Evolutionary conservation across 2,329 filamentous ascomycete species (phyloP).

Genomic region (Ilyonectria destructans): DNA sequence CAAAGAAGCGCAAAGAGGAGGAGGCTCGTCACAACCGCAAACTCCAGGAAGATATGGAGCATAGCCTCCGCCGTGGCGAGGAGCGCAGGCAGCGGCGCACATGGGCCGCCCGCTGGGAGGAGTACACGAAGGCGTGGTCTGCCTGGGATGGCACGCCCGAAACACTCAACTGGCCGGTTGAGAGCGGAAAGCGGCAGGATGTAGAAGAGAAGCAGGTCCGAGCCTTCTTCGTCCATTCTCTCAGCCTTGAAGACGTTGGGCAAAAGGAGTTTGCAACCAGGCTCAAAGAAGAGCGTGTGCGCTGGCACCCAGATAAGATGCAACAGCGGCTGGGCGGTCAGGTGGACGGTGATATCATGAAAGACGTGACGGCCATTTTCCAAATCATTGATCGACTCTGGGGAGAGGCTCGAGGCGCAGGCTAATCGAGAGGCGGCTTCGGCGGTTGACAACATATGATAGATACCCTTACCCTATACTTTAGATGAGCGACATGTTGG

Average conservation of each 20-base stretch:
- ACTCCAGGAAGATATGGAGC: conserved; percentile 78
- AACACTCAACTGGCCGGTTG: conserved; percentile 81
- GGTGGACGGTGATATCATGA: conserved; percentile 81
- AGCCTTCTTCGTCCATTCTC: conserved; percentile 75
- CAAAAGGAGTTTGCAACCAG: conserved; percentile 63
- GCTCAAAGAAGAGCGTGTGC: conserved; percentile 88
- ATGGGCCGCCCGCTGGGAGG: conserved; percentile 75
- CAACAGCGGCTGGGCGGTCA: conserved; percentile 87
- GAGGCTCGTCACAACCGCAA: conserved; percentile 65
- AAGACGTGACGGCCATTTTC: conserved; percentile 89
- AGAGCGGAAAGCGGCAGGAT: conserved; percentile 69
- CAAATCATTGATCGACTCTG: conserved; percentile 90
- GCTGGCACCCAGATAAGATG: conserved; percentile 99
- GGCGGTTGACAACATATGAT: conserved; percentile 25
- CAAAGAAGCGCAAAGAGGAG: conserved; percentile 66
- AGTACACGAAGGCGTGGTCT: conserved; percentile 77
- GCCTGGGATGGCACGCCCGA: conserved; percentile 62
- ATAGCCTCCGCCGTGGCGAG: conserved; percentile 77
- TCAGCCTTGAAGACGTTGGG: conserved; percentile 61
- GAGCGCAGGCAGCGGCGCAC: conserved; percentile 71
- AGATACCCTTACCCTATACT: conserved; percentile 35
- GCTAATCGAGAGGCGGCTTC: conserved; percentile 13
- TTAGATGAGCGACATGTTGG: background rate
- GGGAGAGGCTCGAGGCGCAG: conserved; percentile 70
- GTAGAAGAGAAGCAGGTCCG: conserved; percentile 75